Percentiles rank a stretch among this genome's conserved stretches.
Conservation (phyloP, 352 stramenopile species). For the Blastocystis hominis region DNA sequence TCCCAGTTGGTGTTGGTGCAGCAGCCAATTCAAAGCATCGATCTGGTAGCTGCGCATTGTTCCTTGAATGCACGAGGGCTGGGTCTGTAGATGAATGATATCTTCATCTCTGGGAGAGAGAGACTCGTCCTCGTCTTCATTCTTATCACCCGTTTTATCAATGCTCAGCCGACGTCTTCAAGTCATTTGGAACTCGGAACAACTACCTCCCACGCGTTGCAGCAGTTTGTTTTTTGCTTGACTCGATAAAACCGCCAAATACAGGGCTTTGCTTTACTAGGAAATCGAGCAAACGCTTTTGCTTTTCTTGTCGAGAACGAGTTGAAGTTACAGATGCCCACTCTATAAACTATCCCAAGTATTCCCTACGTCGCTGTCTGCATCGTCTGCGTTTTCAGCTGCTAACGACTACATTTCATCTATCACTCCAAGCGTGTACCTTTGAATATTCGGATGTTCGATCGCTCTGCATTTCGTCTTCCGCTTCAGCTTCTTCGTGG, state of each 20-base stretch:
- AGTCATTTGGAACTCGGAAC: neutral
- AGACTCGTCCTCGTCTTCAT: neutral
- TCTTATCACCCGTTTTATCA: no score
- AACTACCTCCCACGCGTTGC: neutral
- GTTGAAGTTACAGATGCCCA: no score
- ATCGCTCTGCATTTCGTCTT: no score
- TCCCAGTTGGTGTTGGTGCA: constrained; percentile 87
- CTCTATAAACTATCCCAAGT: no score
- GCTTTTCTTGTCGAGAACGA: neutral
- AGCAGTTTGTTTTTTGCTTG: neutral
- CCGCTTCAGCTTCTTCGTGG: no score
- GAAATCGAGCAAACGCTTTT: neutral
- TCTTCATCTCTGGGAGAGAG: constrained; percentile 59
- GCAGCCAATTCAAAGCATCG: constrained; percentile 92
- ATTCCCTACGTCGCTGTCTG: no score
- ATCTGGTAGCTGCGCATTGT: constrained; percentile 90
- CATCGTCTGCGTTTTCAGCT: no score
- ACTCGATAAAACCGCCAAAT: neutral
- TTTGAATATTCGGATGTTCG: no score
- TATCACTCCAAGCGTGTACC: no score
- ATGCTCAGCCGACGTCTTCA: neutral
- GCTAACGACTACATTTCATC: no score
- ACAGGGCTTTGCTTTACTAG: neutral
- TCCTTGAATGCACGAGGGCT: constrained; percentile 76
- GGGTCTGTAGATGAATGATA: constrained; percentile 71